A percentile compares a stretch with the other conserved stretches of the same genome.
phyloP scores from a whole-genome alignment of 352 stramenopile genomes.

The Thraustochytrium sp. region DNA sequence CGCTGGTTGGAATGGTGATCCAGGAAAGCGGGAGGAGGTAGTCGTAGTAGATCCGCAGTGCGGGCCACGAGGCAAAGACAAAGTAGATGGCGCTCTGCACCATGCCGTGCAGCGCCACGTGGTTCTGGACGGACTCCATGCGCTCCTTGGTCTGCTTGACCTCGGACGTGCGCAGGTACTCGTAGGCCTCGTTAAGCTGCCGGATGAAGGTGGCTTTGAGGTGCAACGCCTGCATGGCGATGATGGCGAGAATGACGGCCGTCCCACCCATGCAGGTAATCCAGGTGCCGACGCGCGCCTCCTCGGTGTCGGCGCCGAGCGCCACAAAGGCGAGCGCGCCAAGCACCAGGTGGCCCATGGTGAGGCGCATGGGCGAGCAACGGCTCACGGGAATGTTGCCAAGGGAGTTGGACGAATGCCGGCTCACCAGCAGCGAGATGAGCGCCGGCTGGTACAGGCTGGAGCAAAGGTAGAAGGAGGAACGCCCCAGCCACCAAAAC shows the following conservation, averaged over 20 bases:
- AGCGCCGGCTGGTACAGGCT: constrained; percentile 18
- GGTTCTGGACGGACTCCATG: constrained; percentile 9
- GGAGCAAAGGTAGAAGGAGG: constrained; percentile 4
- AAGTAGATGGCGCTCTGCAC: neutral
- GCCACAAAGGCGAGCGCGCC: neutral
- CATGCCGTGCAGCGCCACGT: neutral
- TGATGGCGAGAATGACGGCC: neutral
- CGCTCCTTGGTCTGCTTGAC: constrained; percentile 14
- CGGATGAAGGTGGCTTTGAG: neutral
- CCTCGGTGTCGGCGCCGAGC: neutral
- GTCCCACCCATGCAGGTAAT: constrained; percentile 1
- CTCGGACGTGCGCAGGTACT: neutral
- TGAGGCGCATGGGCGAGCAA: neutral
- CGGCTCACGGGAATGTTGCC: neutral
- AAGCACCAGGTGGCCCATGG: neutral
- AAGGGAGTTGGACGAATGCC: neutral
- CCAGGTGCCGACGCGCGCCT: neutral
- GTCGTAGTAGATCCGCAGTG: constrained; percentile 17
- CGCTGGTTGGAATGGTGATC: neutral
- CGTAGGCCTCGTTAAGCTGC: constrained; percentile 4
- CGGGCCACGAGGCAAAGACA: neutral
- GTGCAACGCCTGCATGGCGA: neutral
- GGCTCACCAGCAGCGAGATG: neutral
- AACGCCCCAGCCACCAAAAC: constrained; percentile 2
- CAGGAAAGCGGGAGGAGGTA: constrained; percentile 5